Evolutionary conservation across 495 filamentous ascomycete species (phyloP).

Genomic region (Rusavskia elegans): DNA sequence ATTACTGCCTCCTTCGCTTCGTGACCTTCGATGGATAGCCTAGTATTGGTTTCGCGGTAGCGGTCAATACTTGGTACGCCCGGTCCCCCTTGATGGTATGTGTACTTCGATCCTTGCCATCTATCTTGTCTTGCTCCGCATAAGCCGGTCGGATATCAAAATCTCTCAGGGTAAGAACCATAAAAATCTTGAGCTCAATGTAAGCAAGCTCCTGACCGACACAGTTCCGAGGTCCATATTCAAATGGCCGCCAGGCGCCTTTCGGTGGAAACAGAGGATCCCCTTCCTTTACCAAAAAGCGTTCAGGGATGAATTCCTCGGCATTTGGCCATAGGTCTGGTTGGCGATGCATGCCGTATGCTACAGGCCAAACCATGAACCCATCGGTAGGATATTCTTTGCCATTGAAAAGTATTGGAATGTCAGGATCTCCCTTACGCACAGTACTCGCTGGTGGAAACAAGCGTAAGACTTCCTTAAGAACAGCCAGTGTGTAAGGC

Average conservation of each 20-base stretch:
- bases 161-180: constrained; percentile 26
- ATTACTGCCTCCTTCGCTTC: background rate
- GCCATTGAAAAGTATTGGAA: constrained; percentile 13
- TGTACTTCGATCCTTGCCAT: background rate
- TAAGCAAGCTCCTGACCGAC: constrained; percentile 11
- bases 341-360: constrained; percentile 15
- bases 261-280: constrained; percentile 12
- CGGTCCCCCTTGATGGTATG: constrained; percentile 7
- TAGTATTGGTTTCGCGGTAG: constrained; percentile 6
- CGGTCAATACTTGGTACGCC: constrained; percentile 9
- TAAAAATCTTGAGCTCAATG: constrained; percentile 26
- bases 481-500: constrained; percentile 27
- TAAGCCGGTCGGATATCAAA: constrained; percentile 32
- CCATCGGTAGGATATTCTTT: constrained; percentile 18
- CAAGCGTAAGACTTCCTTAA: constrained; percentile 23
- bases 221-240: constrained; percentile 12
- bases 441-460: constrained; percentile 4
- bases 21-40: constrained; percentile 6
- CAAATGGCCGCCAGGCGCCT: constrained; percentile 18
- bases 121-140: constrained; percentile 14
- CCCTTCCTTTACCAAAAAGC: constrained; percentile 14
- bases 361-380: constrained; percentile 12
- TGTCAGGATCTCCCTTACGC: constrained; percentile 4
- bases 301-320: constrained; percentile 21
- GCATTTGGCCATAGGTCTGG: constrained; percentile 15